Base-by-base conservation (phyloP, 2,329 filamentous ascomycete genomes). In the Xenoacremonium recifei region DNA sequence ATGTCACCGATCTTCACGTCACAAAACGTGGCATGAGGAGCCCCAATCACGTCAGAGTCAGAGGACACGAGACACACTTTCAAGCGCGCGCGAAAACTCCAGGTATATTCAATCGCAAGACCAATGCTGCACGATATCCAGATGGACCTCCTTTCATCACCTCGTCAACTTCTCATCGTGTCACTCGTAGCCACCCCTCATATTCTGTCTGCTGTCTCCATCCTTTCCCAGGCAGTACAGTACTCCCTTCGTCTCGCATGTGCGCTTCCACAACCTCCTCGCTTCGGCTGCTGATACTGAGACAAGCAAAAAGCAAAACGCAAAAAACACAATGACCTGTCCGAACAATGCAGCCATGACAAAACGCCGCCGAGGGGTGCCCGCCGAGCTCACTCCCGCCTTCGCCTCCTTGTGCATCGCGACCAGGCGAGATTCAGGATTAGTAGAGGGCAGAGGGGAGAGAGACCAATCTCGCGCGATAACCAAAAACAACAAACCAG, bases 371-470 rank as follows among this genome's bases (percentile, higher is more conserved):
- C 36, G n/a, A 21, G 23, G 18, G 39, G 30, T 36, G 40, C 42
- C 39, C 39, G 27, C 16, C 16, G 32, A 19, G 32, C n/a, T 20
- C 34, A 23, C 18, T 23, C 46, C 11, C 35, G 40, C 30, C 40
- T 42, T 30, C 34, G 29, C 29, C 45, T 46, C 48, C 33, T 47
- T 43, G 44, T 41, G 44, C 31, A 48, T 52, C 49, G 50, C 55
- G 45, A 49, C 55, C 52, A 48, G 46, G 53, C 52, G 46, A 34
- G 42, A 55, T 46, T 41, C 46, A 53, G 40, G 47, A 58, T 58
- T 58, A 58, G 50, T 49, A 42, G 41, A 48, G 36, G 35, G 44
- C 41, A 48, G 37, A 33, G 37, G 42, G 35, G 50, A 21, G 30
- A n/a, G n/a, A 33, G 29, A 35, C 45, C 42, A 45, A 37, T 42